Evolutionary conservation across 306 rosid species (phyloP), one percentile per base, ranked within the genome.

Genomic region (Hylodesmum podocarpum): DNA sequence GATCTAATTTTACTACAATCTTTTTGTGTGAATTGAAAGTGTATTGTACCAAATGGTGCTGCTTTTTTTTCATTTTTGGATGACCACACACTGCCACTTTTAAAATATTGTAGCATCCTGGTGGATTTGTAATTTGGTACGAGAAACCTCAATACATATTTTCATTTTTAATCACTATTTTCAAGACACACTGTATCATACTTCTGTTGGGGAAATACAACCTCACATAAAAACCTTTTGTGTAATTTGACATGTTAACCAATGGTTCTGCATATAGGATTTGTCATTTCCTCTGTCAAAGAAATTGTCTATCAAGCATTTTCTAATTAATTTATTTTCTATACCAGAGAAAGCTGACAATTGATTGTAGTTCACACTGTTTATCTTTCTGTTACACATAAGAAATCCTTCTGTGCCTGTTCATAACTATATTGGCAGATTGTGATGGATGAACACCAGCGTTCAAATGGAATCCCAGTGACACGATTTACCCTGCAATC

Each of bases 371-470:
- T 34, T 16, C 19, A 40, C 34, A 9, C 27, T 4, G 36, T 47
- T 8, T 22, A 54, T 77, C 22, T 39, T 70, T 62, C 51, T 49
- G 50, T 46, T 81, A 66, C 70, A 59, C 67, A 25, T 73, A 27
- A 43, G 57, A 37, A 49, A 49, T 75, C 39, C 81, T 78, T 73
- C 6, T 57, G 31, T 72, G 29, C 28, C 44, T 71, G 66, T 68
- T 78, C 7, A 37, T 19, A 61, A 59, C 25, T 63, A 41, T 73
- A 67, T 79, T 83, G 85, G 79, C 87, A 94, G 98, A 90, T 94
- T 87, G 93, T 94, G 73, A 94, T 94, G 98, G 98, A 94, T 81
- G 98, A 94, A 85, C 93, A 94, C 70, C 93, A 87, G 84, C 90
- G 96, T 36, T 55, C 97, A 54, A 92, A 92, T 88, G 98, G 98